Evolutionary conservation across 2,329 filamentous ascomycete species (phyloP).

Genomic region (Fusarium clavum): DNA sequence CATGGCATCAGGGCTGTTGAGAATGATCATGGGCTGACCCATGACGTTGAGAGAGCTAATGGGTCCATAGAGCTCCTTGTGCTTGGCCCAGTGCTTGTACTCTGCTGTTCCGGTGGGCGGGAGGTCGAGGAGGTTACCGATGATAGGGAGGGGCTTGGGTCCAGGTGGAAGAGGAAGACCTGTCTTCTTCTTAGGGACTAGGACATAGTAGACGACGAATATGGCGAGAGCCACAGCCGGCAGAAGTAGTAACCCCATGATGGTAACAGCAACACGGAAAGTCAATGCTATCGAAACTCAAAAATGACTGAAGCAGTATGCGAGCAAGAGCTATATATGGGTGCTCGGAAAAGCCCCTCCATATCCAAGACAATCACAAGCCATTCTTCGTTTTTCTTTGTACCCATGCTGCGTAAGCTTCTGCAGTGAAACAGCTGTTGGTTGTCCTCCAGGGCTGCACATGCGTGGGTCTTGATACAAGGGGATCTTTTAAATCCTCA

Average conservation of each 20-base stretch:
- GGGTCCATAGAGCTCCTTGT: conserved; percentile 54
- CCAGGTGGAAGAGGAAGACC: conserved; percentile 57
- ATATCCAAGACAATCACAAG: background rate
- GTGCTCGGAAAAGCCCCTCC: background rate
- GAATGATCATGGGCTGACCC: conserved; percentile 55
- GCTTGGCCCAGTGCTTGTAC: conserved; percentile 56
- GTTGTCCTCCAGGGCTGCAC: background rate
- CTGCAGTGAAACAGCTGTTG: conserved; percentile 15
- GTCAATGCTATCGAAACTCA: background rate
- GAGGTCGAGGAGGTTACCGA: conserved; percentile 64
- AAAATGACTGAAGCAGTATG: background rate
- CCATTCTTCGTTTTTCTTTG: background rate
- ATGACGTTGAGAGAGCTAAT: conserved; percentile 56
- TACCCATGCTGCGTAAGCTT: conserved; percentile 15
- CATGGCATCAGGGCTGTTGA: conserved; percentile 53
- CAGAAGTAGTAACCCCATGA: conserved; percentile 22
- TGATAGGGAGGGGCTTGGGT: conserved; percentile 58
- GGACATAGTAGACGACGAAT: conserved; percentile 25
- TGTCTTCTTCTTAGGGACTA: conserved; percentile 8
- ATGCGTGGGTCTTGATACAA: conserved; percentile 6
- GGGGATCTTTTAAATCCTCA: conserved; percentile 1
- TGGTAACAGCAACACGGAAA: background rate
- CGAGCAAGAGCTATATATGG: conserved; percentile 18
- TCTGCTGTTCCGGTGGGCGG: conserved; percentile 53
- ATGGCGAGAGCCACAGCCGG: conserved; percentile 21